Evolutionary conservation across 169 alveolate species (phyloP).

Genomic region (Cryptosporidium sp.): DNA sequence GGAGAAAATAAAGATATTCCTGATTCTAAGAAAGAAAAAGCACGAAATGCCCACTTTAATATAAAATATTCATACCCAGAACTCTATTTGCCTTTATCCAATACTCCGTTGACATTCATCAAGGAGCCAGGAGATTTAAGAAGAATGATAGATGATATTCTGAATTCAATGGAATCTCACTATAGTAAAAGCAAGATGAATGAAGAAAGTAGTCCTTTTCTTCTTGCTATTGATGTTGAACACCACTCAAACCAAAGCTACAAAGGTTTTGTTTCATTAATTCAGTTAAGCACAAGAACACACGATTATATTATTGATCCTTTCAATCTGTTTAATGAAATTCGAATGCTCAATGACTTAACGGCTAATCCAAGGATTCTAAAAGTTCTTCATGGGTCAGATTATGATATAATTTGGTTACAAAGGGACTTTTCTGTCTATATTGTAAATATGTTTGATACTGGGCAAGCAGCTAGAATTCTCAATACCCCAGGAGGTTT

Average conservation of each 20-base stretch:
- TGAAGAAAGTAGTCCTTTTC: slow-evolving; percentile 67
- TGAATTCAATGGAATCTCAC: slow-evolving; percentile 21
- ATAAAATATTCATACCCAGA: slow-evolving; percentile 33
- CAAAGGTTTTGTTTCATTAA: slow-evolving; percentile 93
- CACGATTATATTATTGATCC: slow-evolving; percentile 94
- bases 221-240: slow-evolving; percentile 93
- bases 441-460: slow-evolving; percentile 95
- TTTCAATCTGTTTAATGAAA: slow-evolving; percentile 82
- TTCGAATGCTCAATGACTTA: slow-evolving; percentile 86
- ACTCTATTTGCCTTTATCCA: slow-evolving; percentile 76
- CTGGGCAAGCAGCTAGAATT: slow-evolving; percentile 92
- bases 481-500: slow-evolving; percentile 84
- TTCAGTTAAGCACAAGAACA: slow-evolving; percentile 91
- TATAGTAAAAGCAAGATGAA: slow-evolving; percentile 56
- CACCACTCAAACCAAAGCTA: slow-evolving; percentile 89
- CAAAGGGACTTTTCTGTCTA: slow-evolving; percentile 96
- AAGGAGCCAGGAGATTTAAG: slow-evolving; percentile 81
- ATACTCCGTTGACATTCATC: slow-evolving; percentile 84
- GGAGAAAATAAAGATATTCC: slow-evolving; percentile 57
- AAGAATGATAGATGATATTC: slow-evolving; percentile 81
- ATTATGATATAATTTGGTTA: slow-evolving; percentile 91
- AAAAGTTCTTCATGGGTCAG: slow-evolving; percentile 95
- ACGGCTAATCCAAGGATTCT: slow-evolving; percentile 93
- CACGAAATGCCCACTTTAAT: slow-evolving; percentile 35
- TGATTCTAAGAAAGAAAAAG: slow-evolving; percentile 30